Percentiles rank a stretch among this genome's conserved stretches.
Evolutionary conservation across 768 basidiomycete species (phyloP).

Genomic region (Crucibulum laeve): DNA sequence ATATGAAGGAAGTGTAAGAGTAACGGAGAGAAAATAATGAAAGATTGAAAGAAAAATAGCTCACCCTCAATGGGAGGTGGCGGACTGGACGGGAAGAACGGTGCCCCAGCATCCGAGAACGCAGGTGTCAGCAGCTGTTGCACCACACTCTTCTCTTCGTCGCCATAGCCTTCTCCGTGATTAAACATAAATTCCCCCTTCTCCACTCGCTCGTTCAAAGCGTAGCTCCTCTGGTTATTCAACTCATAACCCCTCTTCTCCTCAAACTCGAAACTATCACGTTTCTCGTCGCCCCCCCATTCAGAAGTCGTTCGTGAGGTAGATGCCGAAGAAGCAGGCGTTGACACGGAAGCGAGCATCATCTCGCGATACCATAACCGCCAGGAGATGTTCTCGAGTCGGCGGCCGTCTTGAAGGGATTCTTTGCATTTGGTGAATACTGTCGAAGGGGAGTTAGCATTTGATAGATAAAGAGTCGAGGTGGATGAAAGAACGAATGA

Average conservation of each 20-base stretch:
- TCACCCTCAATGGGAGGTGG: too few relatives aligned
- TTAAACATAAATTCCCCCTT: conserved; percentile 2
- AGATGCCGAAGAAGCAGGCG: conserved; percentile 9
- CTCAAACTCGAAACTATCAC: too few relatives aligned
- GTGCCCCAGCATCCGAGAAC: neutral
- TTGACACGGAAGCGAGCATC: conserved; percentile 20
- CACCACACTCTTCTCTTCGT: neutral
- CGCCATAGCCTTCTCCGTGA: neutral
- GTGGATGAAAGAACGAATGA: conserved; percentile 4
- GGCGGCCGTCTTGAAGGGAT: conserved; percentile 70
- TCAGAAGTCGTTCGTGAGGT: conserved; percentile 22
- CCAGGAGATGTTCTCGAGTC: conserved; percentile 89
- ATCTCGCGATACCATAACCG: conserved; percentile 75
- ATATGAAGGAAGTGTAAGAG: neutral
- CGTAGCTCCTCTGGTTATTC: conserved; percentile 11
- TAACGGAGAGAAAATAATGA: neutral
- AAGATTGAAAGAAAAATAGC: neutral
- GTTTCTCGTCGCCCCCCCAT: too few relatives aligned
- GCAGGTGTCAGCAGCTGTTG: neutral
- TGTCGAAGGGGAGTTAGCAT: conserved; percentile 18
- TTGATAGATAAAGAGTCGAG: conserved; percentile 3
- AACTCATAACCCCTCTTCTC: conserved; percentile 3
- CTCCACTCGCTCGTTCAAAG: neutral
- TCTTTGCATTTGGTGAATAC: conserved; percentile 86
- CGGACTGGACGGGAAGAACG: neutral